Evolutionary conservation across 495 filamentous ascomycete species (phyloP), one percentile per base, ranked within the genome.

Genomic region (Neurospora sp.): DNA sequence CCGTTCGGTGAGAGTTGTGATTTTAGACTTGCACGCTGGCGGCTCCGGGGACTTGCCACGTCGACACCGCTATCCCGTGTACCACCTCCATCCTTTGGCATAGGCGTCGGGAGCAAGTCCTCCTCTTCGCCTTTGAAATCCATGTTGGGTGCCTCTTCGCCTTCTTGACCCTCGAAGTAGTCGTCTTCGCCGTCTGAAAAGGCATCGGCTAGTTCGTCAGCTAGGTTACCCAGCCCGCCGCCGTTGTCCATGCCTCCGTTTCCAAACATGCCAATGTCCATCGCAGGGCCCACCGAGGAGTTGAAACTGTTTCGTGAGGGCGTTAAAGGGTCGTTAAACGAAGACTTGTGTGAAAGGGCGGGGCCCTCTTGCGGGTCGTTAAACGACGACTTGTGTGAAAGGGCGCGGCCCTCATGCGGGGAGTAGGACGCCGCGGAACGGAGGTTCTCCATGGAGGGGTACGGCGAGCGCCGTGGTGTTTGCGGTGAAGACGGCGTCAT

Each of bases 161-260:
- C 82, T 16, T 76, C 82, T n/a, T 84, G 83, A 11, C 80, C 80
- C 4, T 83, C 86, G 10, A 90, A 90, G 59, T 90, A 90, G 65
- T 89, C 85, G 31, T 85, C 85, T 38, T 87, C 85, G 16, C 78
- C 83, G 69, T 87, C 87, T 16, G 85, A 88, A 74, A 88, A 86
- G 11, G 86, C 85, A 71, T 88, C 89, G 18, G 88, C 89, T 37
- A 92, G 82, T 76, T 96, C 93, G 75, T 97, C 94, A 14, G 94
- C 93, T 20, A 98, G 82, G 74, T 92, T 96, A 41, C 93, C 94
- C 22, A 96, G 81, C 1, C 92, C 92, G 40, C 89, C 90, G 39
- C 77, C 74, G n/a, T 31, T 72, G 79, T 82, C 74, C 74, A 79
- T 80, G 4, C 74, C 79, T 53, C 73, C 82, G 77, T 79, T 80